Conservation (phyloP, 1,284 basidiomycete genomes). For the Phlebopus sp. region DNA sequence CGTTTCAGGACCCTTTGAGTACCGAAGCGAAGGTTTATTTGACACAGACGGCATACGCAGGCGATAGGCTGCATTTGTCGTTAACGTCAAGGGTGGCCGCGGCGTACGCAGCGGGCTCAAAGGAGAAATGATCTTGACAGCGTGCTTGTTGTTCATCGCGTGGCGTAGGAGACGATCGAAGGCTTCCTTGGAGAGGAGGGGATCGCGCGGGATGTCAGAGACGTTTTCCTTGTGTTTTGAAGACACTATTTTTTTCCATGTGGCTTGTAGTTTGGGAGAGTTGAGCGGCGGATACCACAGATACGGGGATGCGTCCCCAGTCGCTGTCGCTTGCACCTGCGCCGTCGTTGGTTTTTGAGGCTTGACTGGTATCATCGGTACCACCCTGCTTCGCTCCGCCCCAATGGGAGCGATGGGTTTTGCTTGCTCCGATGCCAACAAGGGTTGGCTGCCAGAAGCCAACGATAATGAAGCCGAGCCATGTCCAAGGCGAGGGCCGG, state of each 20-base stretch:
- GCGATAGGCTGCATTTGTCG: conserved; percentile 16
- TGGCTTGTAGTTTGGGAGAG: conserved; percentile 5
- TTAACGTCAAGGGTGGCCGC: conserved; percentile 11
- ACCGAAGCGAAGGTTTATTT: conserved; percentile 21
- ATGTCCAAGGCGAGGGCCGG: conserved; percentile 3
- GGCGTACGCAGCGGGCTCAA: conserved; percentile 27
- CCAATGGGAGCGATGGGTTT: conserved; percentile 29
- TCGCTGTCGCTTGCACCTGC: not conserved
- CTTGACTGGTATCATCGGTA: conserved; percentile 16
- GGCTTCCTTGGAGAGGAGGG: conserved; percentile 13
- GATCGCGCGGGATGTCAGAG: conserved; percentile 2
- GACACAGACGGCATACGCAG: conserved; percentile 22
- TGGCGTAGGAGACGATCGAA: conserved; percentile 27
- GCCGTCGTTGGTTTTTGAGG: conserved; percentile 4
- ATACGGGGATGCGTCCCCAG: conserved; percentile 1
- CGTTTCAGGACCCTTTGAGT: conserved; percentile 14
- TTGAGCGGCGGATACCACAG: conserved; percentile 9
- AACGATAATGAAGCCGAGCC: conserved; percentile 23
- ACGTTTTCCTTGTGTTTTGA: not conserved
- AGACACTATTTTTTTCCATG: conserved; percentile 1
- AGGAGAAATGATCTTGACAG: conserved; percentile 30
- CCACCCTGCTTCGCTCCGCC: conserved; percentile 26
- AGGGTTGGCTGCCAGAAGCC: conserved; percentile 29
- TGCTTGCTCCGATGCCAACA: conserved; percentile 18
- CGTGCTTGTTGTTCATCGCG: conserved; percentile 22